Conservation (phyloP, 1,284 basidiomycete species). For the Takashimella koratensis region DNA sequence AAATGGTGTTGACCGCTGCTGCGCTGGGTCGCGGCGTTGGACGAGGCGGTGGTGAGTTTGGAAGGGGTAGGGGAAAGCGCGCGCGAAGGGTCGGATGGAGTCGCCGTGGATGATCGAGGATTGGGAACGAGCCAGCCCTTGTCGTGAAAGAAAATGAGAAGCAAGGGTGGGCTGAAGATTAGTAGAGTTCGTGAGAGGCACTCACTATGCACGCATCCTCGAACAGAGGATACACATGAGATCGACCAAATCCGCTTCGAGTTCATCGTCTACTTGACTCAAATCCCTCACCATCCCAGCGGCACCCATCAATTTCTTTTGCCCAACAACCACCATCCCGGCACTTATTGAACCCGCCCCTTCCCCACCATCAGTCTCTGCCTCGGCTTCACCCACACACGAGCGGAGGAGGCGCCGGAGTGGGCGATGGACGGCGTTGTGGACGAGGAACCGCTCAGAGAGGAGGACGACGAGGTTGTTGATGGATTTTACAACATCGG, state of each 20-base stretch:
- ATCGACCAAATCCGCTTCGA: constrained; percentile 67
- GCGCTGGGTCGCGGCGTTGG: constrained; percentile 11
- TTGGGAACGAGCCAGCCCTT: constrained; percentile 52
- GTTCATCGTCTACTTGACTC: constrained; percentile 21
- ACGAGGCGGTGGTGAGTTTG: constrained; percentile 13
- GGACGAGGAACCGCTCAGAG: constrained; percentile 85
- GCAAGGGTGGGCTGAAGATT: constrained; percentile 61
- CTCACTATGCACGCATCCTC: constrained; percentile 71
- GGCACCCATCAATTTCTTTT: constrained; percentile 63
- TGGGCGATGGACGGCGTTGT: constrained; percentile 83
- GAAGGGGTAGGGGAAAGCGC: constrained; percentile 51
- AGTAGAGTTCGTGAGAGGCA: constrained; percentile 1
- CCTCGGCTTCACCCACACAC: constrained; percentile 87
- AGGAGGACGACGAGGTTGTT: constrained; percentile 84
- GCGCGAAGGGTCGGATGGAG: constrained; percentile 61
- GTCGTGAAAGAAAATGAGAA: constrained; percentile 95
- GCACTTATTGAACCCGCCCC: constrained; percentile 42
- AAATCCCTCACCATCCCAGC: constrained; percentile 56
- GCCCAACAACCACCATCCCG: not conserved
- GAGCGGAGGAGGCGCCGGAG: constrained; percentile 78
- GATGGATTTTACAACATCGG: constrained; percentile 73
- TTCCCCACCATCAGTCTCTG: constrained; percentile 64
- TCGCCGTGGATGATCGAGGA: constrained; percentile 14
- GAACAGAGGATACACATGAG: constrained; percentile 86
- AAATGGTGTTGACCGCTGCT: constrained; percentile 55